These are phyloP conservation scores for Chionographis japonica DNA, from an alignment of 106 monocot species.

Conservation along the genomic window DNA sequence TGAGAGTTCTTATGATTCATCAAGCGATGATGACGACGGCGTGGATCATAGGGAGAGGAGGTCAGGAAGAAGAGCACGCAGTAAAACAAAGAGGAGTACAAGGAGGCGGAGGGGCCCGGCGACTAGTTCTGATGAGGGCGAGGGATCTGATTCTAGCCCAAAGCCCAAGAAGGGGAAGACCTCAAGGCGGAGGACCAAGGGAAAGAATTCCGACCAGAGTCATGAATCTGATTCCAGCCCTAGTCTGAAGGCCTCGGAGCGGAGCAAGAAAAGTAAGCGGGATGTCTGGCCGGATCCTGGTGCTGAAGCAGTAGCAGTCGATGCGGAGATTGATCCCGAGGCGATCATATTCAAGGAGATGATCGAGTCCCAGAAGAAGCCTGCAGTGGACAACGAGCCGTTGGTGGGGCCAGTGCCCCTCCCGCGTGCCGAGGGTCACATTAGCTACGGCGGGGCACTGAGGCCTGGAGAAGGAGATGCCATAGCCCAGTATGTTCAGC, in stretches of 20 bases:
- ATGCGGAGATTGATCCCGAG: slow-evolving; percentile 55
- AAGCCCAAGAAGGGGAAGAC: background rate
- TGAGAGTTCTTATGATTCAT: slow-evolving; percentile 25
- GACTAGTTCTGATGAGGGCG: background rate
- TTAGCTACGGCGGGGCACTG: slow-evolving; percentile 94
- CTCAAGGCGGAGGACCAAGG: slow-evolving; percentile 12
- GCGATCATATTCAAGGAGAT: slow-evolving; percentile 70
- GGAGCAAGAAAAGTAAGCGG: slow-evolving; percentile 26
- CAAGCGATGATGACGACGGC: slow-evolving; percentile 9
- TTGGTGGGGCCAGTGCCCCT: slow-evolving; percentile 84
- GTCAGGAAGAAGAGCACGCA: background rate
- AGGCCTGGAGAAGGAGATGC: slow-evolving; percentile 99
- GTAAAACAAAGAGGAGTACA: background rate
- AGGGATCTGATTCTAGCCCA: too few relatives aligned
- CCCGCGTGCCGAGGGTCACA: slow-evolving; percentile 87
- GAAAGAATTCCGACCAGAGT: slow-evolving; percentile 22
- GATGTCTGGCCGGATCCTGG: slow-evolving; percentile 29
- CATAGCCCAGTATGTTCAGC: slow-evolving; percentile 97
- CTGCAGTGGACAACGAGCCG: slow-evolving; percentile 51
- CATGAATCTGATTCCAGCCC: slow-evolving; percentile 24
- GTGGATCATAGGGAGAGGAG: slow-evolving; percentile 5
- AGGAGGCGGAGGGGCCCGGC: slow-evolving; percentile 5
- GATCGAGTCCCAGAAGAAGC: slow-evolving; percentile 79
- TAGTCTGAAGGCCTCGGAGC: slow-evolving; percentile 19
- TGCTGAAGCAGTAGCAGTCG: slow-evolving; percentile 6